Conservation (phyloP, 2,329 filamentous ascomycete species). For the Aureobasidium musti region DNA sequence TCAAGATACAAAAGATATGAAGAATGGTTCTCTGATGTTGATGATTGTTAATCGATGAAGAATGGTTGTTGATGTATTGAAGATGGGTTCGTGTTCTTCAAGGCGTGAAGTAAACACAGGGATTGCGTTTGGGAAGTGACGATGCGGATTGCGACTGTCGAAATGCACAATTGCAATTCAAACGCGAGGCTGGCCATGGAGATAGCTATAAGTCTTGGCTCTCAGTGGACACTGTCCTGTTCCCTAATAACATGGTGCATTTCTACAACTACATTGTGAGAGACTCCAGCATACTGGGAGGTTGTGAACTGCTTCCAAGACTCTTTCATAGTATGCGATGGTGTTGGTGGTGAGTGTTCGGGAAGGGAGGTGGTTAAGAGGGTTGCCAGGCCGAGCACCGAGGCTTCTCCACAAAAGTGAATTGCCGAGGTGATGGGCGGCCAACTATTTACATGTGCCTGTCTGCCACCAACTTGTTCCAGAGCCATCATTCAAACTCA, state of each 20-base stretch:
- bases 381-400: conserved; percentile 9
- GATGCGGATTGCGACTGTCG: neutral
- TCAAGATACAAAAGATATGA: neutral
- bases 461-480: neutral
- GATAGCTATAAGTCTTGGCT: no score
- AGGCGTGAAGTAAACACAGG: neutral
- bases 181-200: neutral
- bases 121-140: neutral
- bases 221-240: neutral
- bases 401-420: conserved; percentile 7
- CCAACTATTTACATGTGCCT: conserved; percentile 17
- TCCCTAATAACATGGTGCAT: neutral
- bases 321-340: no score
- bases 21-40: neutral
- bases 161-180: neutral
- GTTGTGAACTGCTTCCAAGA: no score
- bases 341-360: neutral
- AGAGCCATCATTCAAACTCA: conserved; percentile 14
- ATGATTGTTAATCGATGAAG: neutral
- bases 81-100: neutral
- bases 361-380: neutral
- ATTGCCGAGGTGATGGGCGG: conserved; percentile 19
- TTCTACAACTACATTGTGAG: neutral
- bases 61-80: neutral
- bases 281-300: neutral